Conservation (phyloP, 441 rosid species). For the Populus hybrid region DNA sequence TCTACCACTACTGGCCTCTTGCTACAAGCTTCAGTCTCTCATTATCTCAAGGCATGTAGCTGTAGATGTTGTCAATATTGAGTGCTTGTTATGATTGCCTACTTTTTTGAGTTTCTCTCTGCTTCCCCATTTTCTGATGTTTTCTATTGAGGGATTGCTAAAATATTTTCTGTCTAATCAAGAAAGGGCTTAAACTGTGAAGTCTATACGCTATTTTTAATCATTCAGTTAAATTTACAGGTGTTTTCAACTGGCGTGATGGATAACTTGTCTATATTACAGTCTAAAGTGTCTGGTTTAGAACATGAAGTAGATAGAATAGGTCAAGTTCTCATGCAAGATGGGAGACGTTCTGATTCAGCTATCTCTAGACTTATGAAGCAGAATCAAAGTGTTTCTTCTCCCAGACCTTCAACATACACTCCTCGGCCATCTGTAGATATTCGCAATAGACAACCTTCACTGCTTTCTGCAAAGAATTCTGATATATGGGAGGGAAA, state of each 20-base stretch:
- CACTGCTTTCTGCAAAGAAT: conserved; percentile 41
- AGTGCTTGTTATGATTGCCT: too few species aligned
- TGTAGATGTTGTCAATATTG: too few species aligned
- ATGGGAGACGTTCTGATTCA: conserved; percentile 39
- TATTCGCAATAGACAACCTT: conserved; percentile 42
- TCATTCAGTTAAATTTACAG: conserved; percentile 33
- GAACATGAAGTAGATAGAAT: conserved; percentile 68
- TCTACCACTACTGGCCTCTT: background rate
- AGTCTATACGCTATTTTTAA: conserved; percentile 2
- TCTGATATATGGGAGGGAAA: conserved; percentile 53
- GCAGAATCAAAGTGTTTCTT: conserved; percentile 46
- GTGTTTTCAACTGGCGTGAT: conserved; percentile 63
- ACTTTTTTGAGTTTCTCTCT: background rate
- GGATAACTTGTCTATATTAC: conserved; percentile 59
- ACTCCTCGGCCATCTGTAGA: conserved; percentile 70
- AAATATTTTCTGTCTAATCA: background rate
- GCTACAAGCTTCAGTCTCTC: too few species aligned
- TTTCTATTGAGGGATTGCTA: background rate
- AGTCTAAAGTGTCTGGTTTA: conserved; percentile 67
- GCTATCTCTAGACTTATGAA: conserved; percentile 42
- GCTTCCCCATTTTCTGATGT: background rate
- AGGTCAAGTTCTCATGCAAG: conserved; percentile 35
- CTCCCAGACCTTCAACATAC: conserved; percentile 65
- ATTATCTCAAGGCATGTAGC: too few species aligned
- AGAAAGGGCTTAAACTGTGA: background rate